Conservation (phyloP, 305 asterid genomes). For the Fraxinus sp. region DNA sequence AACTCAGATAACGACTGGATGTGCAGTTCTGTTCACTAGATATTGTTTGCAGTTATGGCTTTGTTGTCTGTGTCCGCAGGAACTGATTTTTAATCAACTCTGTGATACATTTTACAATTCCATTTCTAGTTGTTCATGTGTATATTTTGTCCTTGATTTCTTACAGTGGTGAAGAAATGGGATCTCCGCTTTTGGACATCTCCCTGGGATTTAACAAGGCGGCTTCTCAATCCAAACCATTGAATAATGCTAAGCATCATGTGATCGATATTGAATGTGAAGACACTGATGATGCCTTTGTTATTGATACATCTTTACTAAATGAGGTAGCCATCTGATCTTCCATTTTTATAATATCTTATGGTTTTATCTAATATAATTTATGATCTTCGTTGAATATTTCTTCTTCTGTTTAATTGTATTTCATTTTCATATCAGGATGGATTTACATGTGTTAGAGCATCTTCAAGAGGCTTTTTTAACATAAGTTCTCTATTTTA, state of each 20-base stretch:
- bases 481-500: too few species aligned
- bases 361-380: background rate
- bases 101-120: background rate
- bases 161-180: slow-evolving; percentile 65
- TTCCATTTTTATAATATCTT: background rate
- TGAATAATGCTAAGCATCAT: slow-evolving; percentile 29
- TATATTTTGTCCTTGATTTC: slow-evolving; percentile 9
- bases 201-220: slow-evolving; percentile 24
- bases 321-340: slow-evolving; percentile 44
- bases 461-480: too few species aligned
- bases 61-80: slow-evolving; percentile 4
- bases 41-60: background rate
- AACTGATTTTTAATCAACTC: background rate
- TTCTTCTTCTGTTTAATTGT: background rate
- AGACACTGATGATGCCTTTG: slow-evolving; percentile 24
- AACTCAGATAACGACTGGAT: background rate
- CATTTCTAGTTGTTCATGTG: background rate
- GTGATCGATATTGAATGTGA: slow-evolving; percentile 39
- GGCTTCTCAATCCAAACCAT: slow-evolving; percentile 25
- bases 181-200: slow-evolving; percentile 43
- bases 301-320: slow-evolving; percentile 34
- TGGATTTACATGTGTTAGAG: background rate
- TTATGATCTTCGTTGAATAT: background rate
- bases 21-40: background rate
- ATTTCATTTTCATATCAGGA: background rate